phyloP scores from a whole-genome alignment of 2,329 filamentous ascomycete genomes.

The Aspergillus ochraceoroseus region DNA sequence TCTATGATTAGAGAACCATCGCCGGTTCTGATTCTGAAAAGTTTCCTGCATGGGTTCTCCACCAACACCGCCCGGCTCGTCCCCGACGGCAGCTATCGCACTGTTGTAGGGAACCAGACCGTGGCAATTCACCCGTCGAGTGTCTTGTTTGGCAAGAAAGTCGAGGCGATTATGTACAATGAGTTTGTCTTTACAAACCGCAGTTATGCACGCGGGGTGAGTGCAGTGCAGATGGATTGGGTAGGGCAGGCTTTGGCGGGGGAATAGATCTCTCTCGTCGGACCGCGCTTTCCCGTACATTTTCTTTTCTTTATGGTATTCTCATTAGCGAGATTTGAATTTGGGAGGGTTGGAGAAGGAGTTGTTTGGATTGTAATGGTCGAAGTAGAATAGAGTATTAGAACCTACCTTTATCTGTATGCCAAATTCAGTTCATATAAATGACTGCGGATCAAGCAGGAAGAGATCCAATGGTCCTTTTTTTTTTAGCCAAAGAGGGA shows the following conservation, averaged over 20 bases:
- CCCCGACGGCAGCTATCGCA: constrained; percentile 59
- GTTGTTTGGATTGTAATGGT: too few species aligned
- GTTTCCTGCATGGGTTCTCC: constrained; percentile 56
- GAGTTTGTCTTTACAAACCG: constrained; percentile 63
- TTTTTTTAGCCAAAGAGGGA: too few species aligned
- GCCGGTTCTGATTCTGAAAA: constrained; percentile 51
- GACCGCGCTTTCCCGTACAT: too few species aligned
- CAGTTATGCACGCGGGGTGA: constrained; percentile 59
- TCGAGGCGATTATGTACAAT: constrained; percentile 61
- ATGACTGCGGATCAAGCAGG: too few species aligned
- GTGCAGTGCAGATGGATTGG: constrained; percentile 60
- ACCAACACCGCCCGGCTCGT: constrained; percentile 57
- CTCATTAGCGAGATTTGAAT: too few species aligned
- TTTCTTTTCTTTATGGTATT: too few species aligned
- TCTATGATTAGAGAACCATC: constrained; percentile 35
- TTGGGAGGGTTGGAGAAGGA: too few species aligned
- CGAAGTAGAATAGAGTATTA: too few species aligned
- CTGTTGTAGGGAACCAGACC: constrained; percentile 56
- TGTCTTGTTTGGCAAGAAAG: constrained; percentile 55
- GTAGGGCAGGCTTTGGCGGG: constrained; percentile 49
- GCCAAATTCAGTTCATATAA: too few species aligned
- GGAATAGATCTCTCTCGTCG: too few species aligned
- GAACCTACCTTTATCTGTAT: too few species aligned
- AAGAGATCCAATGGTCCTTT: too few species aligned
- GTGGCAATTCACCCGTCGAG: constrained; percentile 61